Conservation (phyloP, 2,329 filamentous ascomycete species). For the Stachybotrys chlorohalonatus region DNA sequence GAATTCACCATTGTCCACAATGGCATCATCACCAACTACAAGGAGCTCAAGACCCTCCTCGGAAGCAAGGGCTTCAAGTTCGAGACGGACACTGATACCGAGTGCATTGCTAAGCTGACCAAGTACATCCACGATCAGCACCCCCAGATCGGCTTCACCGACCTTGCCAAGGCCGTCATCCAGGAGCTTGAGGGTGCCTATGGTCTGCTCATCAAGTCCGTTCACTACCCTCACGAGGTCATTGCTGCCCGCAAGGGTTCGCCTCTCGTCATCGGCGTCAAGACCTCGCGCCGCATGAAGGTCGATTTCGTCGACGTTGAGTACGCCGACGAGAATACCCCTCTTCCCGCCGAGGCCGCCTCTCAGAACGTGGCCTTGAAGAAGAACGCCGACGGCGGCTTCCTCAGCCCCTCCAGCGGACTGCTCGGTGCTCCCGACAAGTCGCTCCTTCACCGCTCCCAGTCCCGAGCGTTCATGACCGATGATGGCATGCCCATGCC, state of each 20-base stretch:
- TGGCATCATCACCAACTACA: slow-evolving; percentile 99
- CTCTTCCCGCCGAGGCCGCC: slow-evolving; percentile 85
- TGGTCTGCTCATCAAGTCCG: slow-evolving; percentile 93
- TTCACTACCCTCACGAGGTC: slow-evolving; percentile 96
- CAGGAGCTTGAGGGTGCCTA: slow-evolving; percentile 97
- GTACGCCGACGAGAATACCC: slow-evolving; percentile 76
- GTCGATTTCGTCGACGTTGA: slow-evolving; percentile 99
- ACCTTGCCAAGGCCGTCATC: slow-evolving; percentile 94
- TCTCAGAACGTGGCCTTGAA: slow-evolving; percentile 96
- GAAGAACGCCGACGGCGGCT: slow-evolving; percentile 63
- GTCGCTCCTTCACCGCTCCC: slow-evolving; percentile 93
- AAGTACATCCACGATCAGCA: slow-evolving; percentile 98
- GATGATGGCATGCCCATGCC: slow-evolving; percentile 97
- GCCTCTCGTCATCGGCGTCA: slow-evolving; percentile 91
- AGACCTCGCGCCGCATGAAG: slow-evolving; percentile 98
- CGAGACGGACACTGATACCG: slow-evolving; percentile 98
- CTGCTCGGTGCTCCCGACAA: slow-evolving; percentile 90
- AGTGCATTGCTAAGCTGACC: slow-evolving; percentile 97
- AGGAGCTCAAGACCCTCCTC: slow-evolving; percentile 92
- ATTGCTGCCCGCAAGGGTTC: slow-evolving; percentile 98
- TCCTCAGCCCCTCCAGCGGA: slow-evolving; percentile 51
- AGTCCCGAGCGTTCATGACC: slow-evolving; percentile 97
- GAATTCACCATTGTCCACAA: slow-evolving; percentile 98
- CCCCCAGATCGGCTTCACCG: slow-evolving; percentile 89
- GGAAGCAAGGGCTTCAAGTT: slow-evolving; percentile 94